phyloP scores from a whole-genome alignment of 177 flowering plant genomes.

The Tripterygium wilfordii region DNA sequence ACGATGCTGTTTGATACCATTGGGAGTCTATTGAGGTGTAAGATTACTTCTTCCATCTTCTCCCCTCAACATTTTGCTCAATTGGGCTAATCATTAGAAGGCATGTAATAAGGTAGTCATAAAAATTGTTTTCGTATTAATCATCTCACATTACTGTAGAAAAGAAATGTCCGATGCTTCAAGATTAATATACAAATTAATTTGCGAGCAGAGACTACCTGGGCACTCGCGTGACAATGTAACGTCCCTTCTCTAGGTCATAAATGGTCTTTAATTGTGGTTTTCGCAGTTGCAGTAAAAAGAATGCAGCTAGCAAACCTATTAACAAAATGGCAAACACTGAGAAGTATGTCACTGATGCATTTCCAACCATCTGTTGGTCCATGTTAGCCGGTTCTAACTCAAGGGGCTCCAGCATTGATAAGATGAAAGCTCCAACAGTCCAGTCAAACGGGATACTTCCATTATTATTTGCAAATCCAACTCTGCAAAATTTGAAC shows the following conservation, averaged over 20 bases:
- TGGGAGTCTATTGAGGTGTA: slow-evolving; percentile 63
- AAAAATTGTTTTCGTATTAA: too few species aligned
- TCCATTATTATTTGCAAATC: slow-evolving; percentile 25
- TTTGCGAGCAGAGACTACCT: too few species aligned
- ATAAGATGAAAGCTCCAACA: slow-evolving; percentile 44
- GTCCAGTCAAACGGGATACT: slow-evolving; percentile 43
- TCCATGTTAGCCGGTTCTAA: slow-evolving; percentile 15
- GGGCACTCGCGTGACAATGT: slow-evolving; percentile 42
- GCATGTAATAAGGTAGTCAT: too few species aligned
- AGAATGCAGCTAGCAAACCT: slow-evolving; percentile 27
- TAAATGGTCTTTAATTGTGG: slow-evolving; percentile 51
- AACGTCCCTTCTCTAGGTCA: slow-evolving; percentile 56
- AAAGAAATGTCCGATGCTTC: too few species aligned
- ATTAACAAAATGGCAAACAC: slow-evolving; percentile 36
- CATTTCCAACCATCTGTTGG: slow-evolving; percentile 25
- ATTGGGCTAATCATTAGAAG: too few species aligned
- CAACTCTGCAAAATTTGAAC: slow-evolving; percentile 37
- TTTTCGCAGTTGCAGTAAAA: slow-evolving; percentile 30
- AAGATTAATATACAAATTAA: too few species aligned
- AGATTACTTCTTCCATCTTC: too few species aligned
- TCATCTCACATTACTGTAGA: too few species aligned
- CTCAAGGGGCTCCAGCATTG: slow-evolving; percentile 25
- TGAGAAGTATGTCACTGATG: slow-evolving; percentile 25
- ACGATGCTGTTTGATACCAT: slow-evolving; percentile 52
- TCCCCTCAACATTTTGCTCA: too few species aligned